Evolutionary conservation across 345 rosid genomes (phyloP), one percentile per base, ranked within the genome.

Genomic region (Gossypium bickii): DNA sequence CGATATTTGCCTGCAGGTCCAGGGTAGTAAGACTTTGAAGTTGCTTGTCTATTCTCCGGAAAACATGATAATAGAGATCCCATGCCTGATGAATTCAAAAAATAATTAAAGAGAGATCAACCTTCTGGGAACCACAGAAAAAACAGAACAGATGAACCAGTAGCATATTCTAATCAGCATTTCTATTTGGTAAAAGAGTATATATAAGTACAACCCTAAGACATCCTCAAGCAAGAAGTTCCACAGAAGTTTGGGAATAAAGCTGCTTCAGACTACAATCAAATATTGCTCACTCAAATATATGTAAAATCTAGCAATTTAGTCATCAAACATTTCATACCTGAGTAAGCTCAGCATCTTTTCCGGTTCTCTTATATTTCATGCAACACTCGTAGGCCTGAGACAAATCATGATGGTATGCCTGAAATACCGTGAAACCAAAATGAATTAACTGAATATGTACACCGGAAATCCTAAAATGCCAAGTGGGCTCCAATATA

Each of bases 311-410:
- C n/a, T 10, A 66, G 53, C 13, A 3, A 66, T 2, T 41, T 76
- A 63, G 45, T 43, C 7, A n/a, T 52, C 9, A 41, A 24, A 12
- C 49, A 73, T 59, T 20, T 45, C 7, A 7, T 76, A 95, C 99
- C 99, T 93, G 93, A 67, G 94, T 91, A 77, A 95, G 99, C 85
- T 93, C 99, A 62, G 97, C 93, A 81, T 95, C 99, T 85, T 89
- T 90, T 64, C 93, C 90, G 49, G 94, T 95, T 86, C 82, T 88
- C 83, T 86, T 91, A 79, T 93, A 95, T 67, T 90, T 90, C 90
- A 77, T 81, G 84, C 99, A 95, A 73, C 97, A 90, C n/a, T 93
- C 98, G 82, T 88, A 83, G 45, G 98, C 99, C 84, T 93, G 97
- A 48, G 89, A 79, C 80, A 95, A 82, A 83, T 95, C 99, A 58